Base-by-base conservation (phyloP, 495 filamentous ascomycete genomes). In the Talaromyces nanjingensis region DNA sequence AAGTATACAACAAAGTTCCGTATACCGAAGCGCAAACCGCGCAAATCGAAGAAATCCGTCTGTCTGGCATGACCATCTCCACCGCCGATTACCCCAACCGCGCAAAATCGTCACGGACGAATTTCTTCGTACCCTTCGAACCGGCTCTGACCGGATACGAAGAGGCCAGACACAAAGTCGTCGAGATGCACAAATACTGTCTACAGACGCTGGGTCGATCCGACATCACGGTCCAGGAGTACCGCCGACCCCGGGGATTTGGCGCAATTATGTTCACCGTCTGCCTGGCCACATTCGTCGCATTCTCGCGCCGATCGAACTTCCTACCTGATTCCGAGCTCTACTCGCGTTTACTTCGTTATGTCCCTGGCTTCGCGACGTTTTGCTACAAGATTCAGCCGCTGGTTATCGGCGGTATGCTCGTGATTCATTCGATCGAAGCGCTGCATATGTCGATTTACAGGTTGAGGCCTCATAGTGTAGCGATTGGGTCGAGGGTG, bases 151-250 rank as follows among this genome's bases (percentile, higher is more conserved):
- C 74, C 42, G 76, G 77, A 27, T 80, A 82, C 73, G 73, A 75
- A 22, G 89, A 92, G 55, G 75, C 87, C 0, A 83, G 91, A 34
- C 70, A 80, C 49, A 82, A 87, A 39, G 73, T 91, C 31, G 84
- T 91, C 64, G 82, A 83, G 14, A 87, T 94, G 85, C 87, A 89
- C 71, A 71, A 81, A 53, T 82, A 85, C 4, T 82, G 84, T 16
- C 72, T 84, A 4, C 60, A 72, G 18, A 79, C 69, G 0, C 80
- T 92, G 0, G 79, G 80, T 9, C 74, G 83, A 53, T 85, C 80
- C 63, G 77, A 81, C 27, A 79, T 87, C 60, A 78, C 73, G 0
- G 76, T 91, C 53, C 86, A 76, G 47, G 74, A 79, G 60, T 92
- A 86, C 71, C 66, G 73, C 2, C 70, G 73, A 3, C 84, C 86